Conservation (phyloP, 306 rosid species). For the Carpinus viminea region DNA sequence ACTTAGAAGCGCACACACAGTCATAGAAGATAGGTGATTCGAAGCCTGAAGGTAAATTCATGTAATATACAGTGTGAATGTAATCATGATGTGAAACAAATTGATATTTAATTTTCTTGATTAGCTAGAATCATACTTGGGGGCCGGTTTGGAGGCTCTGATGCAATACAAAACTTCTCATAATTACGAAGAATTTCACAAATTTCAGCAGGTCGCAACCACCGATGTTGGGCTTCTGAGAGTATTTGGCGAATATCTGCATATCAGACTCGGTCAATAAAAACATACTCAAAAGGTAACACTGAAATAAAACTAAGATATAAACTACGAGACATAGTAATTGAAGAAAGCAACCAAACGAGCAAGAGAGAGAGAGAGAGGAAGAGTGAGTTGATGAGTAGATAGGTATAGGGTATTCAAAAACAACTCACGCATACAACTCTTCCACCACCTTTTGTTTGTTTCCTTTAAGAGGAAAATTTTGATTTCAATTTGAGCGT, state of each 20-base stretch:
- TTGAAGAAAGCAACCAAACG: neutral
- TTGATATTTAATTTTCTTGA: neutral
- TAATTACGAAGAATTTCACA: slow-evolving; percentile 88
- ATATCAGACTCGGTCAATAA: slow-evolving; percentile 20
- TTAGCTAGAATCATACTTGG: slow-evolving; percentile 58
- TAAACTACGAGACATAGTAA: slow-evolving; percentile 13
- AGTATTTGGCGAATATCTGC: slow-evolving; percentile 76
- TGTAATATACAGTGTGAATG: neutral
- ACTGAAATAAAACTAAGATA: slow-evolving; percentile 9
- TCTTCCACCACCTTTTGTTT: neutral
- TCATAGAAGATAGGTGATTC: neutral
- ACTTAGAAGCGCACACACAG: neutral
- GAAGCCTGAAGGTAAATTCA: neutral
- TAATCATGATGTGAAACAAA: slow-evolving; percentile 4
- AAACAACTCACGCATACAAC: neutral
- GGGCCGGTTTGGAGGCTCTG: slow-evolving; percentile 87
- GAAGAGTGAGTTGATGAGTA: neutral
- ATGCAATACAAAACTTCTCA: slow-evolving; percentile 59
- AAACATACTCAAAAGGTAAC: neutral
- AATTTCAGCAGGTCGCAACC: slow-evolving; percentile 95
- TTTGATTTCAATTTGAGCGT: neutral
- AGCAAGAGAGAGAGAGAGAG: neutral
- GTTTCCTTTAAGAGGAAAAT: neutral
- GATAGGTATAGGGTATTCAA: neutral
- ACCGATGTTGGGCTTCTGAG: slow-evolving; percentile 78